phyloP scores from a whole-genome alignment of 768 basidiomycete species.

The Suillus subalutaceus region DNA sequence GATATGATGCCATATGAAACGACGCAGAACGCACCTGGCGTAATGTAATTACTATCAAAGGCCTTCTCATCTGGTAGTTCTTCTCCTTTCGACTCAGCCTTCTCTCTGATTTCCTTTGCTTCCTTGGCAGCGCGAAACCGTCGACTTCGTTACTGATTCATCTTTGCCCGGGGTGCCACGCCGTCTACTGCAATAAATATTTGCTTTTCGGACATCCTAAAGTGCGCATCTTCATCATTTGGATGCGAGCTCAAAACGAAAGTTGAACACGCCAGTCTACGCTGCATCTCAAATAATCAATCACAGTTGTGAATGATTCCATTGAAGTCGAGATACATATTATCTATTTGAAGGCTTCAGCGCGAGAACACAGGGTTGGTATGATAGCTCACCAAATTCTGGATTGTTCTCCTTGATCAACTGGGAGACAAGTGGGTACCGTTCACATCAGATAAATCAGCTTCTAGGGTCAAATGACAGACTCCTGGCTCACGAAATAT shows the following conservation, averaged over 20 bases:
- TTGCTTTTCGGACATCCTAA: constrained; percentile 93
- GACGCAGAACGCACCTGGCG: constrained; percentile 69
- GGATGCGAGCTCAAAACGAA: constrained; percentile 78
- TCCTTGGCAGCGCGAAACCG: constrained; percentile 96
- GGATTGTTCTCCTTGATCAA: constrained; percentile 97
- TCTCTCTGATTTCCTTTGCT: constrained; percentile 82
- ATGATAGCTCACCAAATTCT: constrained; percentile 75
- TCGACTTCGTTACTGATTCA: constrained; percentile 97
- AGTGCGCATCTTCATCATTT: constrained; percentile 94
- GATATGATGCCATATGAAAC: not conserved
- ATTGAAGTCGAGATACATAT: constrained; percentile 93
- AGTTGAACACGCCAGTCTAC: constrained; percentile 1
- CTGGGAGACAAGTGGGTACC: constrained; percentile 97
- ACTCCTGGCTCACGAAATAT: constrained; percentile 73
- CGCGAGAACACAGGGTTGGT: constrained; percentile 5
- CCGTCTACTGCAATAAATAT: constrained; percentile 99
- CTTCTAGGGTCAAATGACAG: not conserved
- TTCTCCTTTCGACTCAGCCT: constrained; percentile 88
- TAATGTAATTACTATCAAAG: constrained; percentile 98
- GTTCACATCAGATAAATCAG: constrained; percentile 60
- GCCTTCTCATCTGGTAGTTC: constrained; percentile 91
- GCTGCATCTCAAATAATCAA: constrained; percentile 5
- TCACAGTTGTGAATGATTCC: constrained; percentile 86
- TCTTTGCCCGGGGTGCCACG: constrained; percentile 96
- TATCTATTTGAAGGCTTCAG: constrained; percentile 52